Conservation (phyloP, 306 rosid species). For the Fragaria iinumae region DNA sequence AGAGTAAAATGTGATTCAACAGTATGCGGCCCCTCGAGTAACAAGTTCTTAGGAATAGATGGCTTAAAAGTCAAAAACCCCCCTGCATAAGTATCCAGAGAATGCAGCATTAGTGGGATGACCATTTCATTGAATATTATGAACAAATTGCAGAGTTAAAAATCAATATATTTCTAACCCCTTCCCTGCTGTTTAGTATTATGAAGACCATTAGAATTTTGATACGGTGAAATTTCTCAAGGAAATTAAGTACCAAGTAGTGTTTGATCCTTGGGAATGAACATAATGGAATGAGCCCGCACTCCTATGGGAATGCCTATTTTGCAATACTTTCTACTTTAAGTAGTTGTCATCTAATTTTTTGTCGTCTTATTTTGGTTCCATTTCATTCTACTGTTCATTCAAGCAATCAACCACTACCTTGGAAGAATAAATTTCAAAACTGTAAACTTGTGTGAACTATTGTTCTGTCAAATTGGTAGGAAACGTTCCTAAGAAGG, state of each 20-base stretch:
- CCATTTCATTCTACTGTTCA: background rate
- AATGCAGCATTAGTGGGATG: slow-evolving; percentile 7
- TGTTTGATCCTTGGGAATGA: background rate
- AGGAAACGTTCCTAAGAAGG: background rate
- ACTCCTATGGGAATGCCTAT: background rate
- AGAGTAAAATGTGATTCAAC: slow-evolving; percentile 77
- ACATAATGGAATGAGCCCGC: background rate
- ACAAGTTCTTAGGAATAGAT: slow-evolving; percentile 70
- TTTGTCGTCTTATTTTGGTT: background rate
- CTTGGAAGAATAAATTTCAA: background rate
- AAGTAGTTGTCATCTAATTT: background rate
- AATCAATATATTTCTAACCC: background rate
- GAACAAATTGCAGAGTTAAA: background rate
- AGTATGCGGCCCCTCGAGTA: slow-evolving; percentile 66
- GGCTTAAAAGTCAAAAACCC: slow-evolving; percentile 88
- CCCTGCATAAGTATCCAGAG: slow-evolving; percentile 52
- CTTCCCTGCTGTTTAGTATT: slow-evolving; percentile 21
- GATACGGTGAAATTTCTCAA: background rate
- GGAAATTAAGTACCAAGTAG: background rate
- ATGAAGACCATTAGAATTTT: slow-evolving; percentile 1
- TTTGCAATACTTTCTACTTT: slow-evolving; percentile 4
- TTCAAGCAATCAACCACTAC: background rate
- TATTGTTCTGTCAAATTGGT: background rate
- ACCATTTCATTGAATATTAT: slow-evolving; percentile 10
- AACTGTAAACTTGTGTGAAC: background rate